Evolutionary conservation across 2,329 filamentous ascomycete species (phyloP), one percentile per base, ranked within the genome.

Genomic region (Aspergillus pseudoviridinutans): DNA sequence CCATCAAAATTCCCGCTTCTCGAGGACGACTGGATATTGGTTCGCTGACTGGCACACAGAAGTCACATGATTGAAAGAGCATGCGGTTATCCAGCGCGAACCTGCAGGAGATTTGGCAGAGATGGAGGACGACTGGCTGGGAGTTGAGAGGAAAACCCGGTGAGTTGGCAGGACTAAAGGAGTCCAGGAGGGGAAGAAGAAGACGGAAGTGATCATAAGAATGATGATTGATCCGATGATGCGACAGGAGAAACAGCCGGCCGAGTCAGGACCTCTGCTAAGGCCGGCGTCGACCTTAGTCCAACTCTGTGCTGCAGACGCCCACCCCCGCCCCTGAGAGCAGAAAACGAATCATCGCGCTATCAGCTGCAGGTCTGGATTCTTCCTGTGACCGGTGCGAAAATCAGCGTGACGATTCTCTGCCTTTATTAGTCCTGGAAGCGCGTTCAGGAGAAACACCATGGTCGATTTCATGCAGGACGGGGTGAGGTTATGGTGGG

Each of bases 21-120:
- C 44, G 53, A 63, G 58, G 57, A 61, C 50, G 57, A 54, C 56
- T 50, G 58, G 57, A 65, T 59, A 64, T 67, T 70, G 70, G 67
- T 65, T 38, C 57, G 62, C 64, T 44, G 59, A 51, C 53, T 54
- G 59, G 52, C 61, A 64, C 62, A 59, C 59, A n/a, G 27, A 32
- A 61, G 70, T 75, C 72, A 75, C 72, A 75, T 75, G 72, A 75
- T 68, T 64, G 61, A 67, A 64, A 54, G 50, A 57, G 60, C 61
- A 67, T 73, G 71, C 71, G 71, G 68, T 63, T 65, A 65, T 62
- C 67, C 69, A 67, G 64, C 58, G 66, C 62, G 61, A 69, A 69
- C 64, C 66, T 71, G 70, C 69, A 70, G 64, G 53, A 61, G 25
- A 56, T 44, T 49, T 49, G 44, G 57, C 28, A 44, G 58, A 56